Evolutionary conservation across 148 eudicot genomes (phyloP).

Genomic region (Cornus florida): DNA sequence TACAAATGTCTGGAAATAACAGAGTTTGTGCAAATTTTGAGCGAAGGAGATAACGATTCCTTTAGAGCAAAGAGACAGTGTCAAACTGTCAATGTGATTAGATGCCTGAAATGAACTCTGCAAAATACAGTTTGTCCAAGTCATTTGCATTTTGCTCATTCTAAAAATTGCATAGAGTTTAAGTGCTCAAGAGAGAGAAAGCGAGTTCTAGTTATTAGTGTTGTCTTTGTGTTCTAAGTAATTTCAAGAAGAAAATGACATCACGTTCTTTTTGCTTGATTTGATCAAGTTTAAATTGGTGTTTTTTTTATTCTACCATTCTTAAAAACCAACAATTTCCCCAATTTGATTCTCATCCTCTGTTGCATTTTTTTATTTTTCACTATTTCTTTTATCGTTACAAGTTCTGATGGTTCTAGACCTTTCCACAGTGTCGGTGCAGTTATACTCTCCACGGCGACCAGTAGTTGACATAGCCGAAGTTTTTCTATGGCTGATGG

Average conservation of each 20-base stretch:
- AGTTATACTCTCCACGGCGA: conserved; percentile 71
- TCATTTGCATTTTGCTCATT: not conserved
- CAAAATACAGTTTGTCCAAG: not conserved
- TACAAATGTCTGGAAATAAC: not conserved
- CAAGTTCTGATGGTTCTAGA: conserved; percentile 13
- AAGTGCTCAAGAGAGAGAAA: conserved; percentile 8
- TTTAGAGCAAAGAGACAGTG: not conserved
- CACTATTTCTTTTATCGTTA: no score
- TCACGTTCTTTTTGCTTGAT: not conserved
- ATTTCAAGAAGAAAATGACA: not conserved
- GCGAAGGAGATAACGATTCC: not conserved
- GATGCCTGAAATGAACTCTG: not conserved
- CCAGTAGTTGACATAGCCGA: conserved; percentile 82
- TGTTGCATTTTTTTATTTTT: not conserved
- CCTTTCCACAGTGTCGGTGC: conserved; percentile 61
- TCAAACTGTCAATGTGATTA: not conserved
- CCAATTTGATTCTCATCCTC: not conserved
- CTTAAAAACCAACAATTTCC: not conserved
- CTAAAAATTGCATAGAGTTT: not conserved
- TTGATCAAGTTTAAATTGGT: no score
- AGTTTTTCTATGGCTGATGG: conserved; percentile 82
- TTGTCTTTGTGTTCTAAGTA: not conserved
- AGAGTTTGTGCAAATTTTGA: not conserved
- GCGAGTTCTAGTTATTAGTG: not conserved
- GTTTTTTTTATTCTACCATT: no score